Percentiles rank a stretch among this genome's conserved stretches.
Evolutionary conservation across 148 eudicot genomes (phyloP).

Genomic region (Diospyros kaki): DNA sequence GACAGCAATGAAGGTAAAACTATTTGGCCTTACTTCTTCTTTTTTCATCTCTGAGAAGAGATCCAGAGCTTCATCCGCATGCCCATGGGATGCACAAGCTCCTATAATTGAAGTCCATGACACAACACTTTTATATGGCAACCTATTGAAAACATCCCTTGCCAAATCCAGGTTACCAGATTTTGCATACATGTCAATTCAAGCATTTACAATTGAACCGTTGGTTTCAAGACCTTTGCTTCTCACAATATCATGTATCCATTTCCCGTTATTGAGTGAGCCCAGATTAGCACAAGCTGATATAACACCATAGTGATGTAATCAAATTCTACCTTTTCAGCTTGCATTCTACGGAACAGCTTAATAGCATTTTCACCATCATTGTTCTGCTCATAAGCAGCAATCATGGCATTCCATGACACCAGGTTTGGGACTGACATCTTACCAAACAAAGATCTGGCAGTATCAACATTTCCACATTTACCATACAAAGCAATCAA

Average conservation of each 20-base stretch:
- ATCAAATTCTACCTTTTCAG: slow-evolving; percentile 13
- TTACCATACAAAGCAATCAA: slow-evolving; percentile 15
- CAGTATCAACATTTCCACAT: slow-evolving; percentile 17
- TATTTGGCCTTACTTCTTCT: slow-evolving; percentile 25
- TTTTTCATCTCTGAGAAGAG: slow-evolving; percentile 24
- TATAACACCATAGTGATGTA: slow-evolving; percentile 24
- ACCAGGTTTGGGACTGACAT: slow-evolving; percentile 18
- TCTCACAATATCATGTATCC: slow-evolving; percentile 22
- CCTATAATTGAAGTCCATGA: slow-evolving; percentile 27
- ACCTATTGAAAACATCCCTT: slow-evolving; percentile 13
- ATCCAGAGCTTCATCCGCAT: slow-evolving; percentile 18
- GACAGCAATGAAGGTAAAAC: slow-evolving; percentile 25
- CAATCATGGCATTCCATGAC: slow-evolving; percentile 36
- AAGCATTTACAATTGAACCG: slow-evolving; percentile 22
- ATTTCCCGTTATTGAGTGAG: slow-evolving; percentile 21
- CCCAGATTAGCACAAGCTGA: slow-evolving; percentile 24
- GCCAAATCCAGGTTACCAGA: slow-evolving; percentile 23
- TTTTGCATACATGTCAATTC: slow-evolving; percentile 24
- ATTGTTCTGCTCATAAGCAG: slow-evolving; percentile 24
- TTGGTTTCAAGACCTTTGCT: slow-evolving; percentile 23
- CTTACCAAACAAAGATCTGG: slow-evolving; percentile 19
- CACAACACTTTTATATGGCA: slow-evolving; percentile 20
- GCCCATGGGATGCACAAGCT: slow-evolving; percentile 34
- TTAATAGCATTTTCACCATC: slow-evolving; percentile 12
- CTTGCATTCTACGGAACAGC: slow-evolving; percentile 17